Percentiles rank a stretch among this genome's conserved stretches.
These are phyloP conservation scores for Fusarium nelsonii DNA, from an alignment of 2,329 filamentous ascomycete species.

Conservation along the genomic window DNA sequence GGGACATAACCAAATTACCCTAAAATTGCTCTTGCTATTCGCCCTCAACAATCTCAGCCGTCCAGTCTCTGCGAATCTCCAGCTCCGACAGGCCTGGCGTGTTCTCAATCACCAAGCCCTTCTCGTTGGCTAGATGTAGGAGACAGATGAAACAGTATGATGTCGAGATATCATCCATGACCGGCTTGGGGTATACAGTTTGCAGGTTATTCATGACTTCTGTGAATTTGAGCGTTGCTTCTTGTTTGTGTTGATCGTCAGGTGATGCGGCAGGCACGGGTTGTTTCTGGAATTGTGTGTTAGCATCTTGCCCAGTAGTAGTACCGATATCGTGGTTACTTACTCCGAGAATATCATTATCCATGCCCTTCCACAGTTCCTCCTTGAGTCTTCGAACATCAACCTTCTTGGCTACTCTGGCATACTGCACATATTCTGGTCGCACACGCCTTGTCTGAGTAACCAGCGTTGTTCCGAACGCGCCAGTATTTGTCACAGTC, in stretches of 20 bases:
- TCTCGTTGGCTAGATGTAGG: slow-evolving; percentile 91
- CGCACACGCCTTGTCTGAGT: slow-evolving; percentile 72
- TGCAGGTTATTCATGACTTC: slow-evolving; percentile 91
- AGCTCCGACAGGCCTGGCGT: slow-evolving; percentile 69
- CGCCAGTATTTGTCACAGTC: slow-evolving; percentile 60
- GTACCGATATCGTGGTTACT: slow-evolving; percentile 39
- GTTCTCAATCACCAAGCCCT: slow-evolving; percentile 82
- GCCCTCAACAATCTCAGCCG: slow-evolving; percentile 66
- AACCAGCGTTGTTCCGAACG: slow-evolving; percentile 76
- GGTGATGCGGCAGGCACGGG: slow-evolving; percentile 34
- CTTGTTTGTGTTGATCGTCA: slow-evolving; percentile 51
- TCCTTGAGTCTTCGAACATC: slow-evolving; percentile 77
- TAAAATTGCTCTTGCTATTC: slow-evolving; percentile 45
- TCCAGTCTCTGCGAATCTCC: slow-evolving; percentile 72
- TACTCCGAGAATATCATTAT: slow-evolving; percentile 66
- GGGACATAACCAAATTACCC: slow-evolving; percentile 14
- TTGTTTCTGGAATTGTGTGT: slow-evolving; percentile 39
- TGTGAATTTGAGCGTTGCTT: slow-evolving; percentile 83
- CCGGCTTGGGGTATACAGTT: slow-evolving; percentile 84
- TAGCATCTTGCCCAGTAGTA: slow-evolving; percentile 14
- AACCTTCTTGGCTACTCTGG: slow-evolving; percentile 77
- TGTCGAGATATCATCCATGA: slow-evolving; percentile 94
- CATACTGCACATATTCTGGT: slow-evolving; percentile 78
- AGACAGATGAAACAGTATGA: slow-evolving; percentile 94
- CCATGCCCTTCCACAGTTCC: slow-evolving; percentile 77